Evolutionary conservation across 2,329 filamentous ascomycete species (phyloP).

Genomic region (Exophiala lecanii-corni): DNA sequence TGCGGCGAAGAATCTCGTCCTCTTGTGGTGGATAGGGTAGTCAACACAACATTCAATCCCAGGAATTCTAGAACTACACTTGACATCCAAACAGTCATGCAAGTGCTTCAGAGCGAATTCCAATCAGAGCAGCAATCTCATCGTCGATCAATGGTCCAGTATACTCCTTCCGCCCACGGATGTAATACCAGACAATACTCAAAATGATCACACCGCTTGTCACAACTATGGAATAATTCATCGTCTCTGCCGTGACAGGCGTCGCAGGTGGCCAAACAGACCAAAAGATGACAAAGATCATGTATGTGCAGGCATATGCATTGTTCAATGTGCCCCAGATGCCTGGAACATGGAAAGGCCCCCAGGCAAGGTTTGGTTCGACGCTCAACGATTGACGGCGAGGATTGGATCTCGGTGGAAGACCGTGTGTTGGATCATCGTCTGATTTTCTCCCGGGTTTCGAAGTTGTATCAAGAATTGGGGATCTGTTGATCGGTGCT

Average conservation of each 20-base stretch:
- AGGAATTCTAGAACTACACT: no score
- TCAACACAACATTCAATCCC: no score
- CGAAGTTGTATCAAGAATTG: no score
- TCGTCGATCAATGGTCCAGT: constrained; percentile 42
- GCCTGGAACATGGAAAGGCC: constrained; percentile 52
- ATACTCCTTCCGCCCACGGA: constrained; percentile 41
- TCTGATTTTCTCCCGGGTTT: background rate
- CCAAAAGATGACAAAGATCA: constrained; percentile 54
- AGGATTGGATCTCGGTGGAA: background rate
- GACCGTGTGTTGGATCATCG: background rate
- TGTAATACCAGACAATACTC: constrained; percentile 45
- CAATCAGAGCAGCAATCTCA: constrained; percentile 21
- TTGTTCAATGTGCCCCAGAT: constrained; percentile 52
- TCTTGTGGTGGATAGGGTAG: no score
- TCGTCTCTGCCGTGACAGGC: constrained; percentile 33
- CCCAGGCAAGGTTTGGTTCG: constrained; percentile 45
- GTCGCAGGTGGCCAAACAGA: constrained; percentile 46
- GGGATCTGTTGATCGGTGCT: no score
- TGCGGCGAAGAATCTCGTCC: no score
- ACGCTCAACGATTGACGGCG: constrained; percentile 21
- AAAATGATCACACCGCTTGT: constrained; percentile 42
- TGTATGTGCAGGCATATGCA: constrained; percentile 49
- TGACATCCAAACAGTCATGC: no score
- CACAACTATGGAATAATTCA: constrained; percentile 48
- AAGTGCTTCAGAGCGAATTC: background rate